phyloP scores from a whole-genome alignment of 768 basidiomycete genomes.

The Mycena metata region DNA sequence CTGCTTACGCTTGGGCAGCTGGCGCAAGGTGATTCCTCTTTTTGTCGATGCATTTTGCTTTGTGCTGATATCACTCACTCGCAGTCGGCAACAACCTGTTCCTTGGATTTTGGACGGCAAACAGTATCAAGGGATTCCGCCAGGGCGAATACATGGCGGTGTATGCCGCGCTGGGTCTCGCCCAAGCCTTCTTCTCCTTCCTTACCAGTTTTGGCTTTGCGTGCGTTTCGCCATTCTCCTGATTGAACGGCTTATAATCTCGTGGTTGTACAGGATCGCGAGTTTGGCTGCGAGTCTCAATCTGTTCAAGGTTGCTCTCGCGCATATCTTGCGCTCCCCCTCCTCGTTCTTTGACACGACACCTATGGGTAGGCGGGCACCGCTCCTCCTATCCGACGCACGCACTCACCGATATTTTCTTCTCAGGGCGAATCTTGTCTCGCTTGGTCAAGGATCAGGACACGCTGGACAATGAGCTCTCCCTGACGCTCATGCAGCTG shows the following conservation, averaged over 20 bases:
- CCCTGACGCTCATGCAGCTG: conserved; percentile 64
- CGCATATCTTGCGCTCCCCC: conserved; percentile 70
- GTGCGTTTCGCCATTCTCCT: conserved; percentile 51
- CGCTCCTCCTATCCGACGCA: too few species aligned
- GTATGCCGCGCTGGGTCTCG: conserved; percentile 63
- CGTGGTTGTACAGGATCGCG: conserved; percentile 47
- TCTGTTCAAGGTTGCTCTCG: conserved; percentile 70
- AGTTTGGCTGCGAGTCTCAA: conserved; percentile 58
- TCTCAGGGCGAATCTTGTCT: too few species aligned
- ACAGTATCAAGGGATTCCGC: conserved; percentile 65
- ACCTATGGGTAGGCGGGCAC: conserved; percentile 61
- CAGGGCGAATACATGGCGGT: conserved; percentile 80
- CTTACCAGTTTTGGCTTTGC: conserved; percentile 62
- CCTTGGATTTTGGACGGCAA: conserved; percentile 80
- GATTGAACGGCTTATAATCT: conserved; percentile 1
- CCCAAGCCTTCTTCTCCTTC: conserved; percentile 66
- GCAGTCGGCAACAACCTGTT: conserved; percentile 78
- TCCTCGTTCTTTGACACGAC: conserved; percentile 82
- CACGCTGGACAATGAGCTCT: conserved; percentile 64
- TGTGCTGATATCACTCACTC: too few species aligned
- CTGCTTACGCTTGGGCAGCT: conserved; percentile 63
- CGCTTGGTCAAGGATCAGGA: conserved; percentile 75
- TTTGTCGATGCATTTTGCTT: background rate
- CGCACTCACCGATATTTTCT: too few species aligned
- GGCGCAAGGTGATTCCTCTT: conserved; percentile 57